A percentile compares a stretch with the other conserved stretches of the same genome.
phyloP scores from a whole-genome alignment of 371 early-diverging fungal genomes.

The Syncephalastrum monosporum region DNA sequence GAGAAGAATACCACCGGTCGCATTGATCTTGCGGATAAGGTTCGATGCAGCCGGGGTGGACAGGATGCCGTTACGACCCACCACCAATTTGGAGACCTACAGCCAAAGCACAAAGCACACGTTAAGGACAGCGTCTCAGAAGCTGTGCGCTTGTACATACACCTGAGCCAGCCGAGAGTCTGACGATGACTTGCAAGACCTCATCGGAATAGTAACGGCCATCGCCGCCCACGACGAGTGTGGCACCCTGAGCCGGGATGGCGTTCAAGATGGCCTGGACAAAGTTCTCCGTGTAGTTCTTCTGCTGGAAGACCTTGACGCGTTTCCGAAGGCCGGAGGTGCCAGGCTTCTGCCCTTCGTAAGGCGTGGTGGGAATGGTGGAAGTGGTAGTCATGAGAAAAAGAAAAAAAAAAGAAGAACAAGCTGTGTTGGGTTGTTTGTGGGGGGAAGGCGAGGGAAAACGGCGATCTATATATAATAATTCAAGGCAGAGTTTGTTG shows the following conservation, averaged over 20 bases:
- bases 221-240: constrained; percentile 96
- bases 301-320: constrained; percentile 93
- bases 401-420: constrained; percentile 12
- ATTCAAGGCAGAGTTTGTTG: no score
- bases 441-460: no score
- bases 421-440: constrained; percentile 10
- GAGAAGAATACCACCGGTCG: constrained; percentile 91
- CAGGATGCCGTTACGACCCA: constrained; percentile 92
- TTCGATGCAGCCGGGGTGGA: constrained; percentile 98
- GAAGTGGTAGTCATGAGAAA: constrained; percentile 34
- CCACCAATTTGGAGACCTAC: constrained; percentile 82
- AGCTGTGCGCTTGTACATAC: constrained; percentile 42
- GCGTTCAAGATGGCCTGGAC: constrained; percentile 82
- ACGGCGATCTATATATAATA: no score
- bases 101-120: constrained; percentile 5
- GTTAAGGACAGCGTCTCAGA: not conserved
- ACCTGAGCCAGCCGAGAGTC: constrained; percentile 83
- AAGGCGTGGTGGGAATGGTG: constrained; percentile 66
- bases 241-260: constrained; percentile 79
- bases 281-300: constrained; percentile 95
- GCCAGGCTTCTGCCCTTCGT: constrained; percentile 95
- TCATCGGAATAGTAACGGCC: constrained; percentile 90
- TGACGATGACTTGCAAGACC: constrained; percentile 87
- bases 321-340: constrained; percentile 95
- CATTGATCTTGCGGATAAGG: constrained; percentile 84